These are phyloP conservation scores for Selenicereus undatus DNA, from an alignment of 148 eudicot genomes.

Conservation along the genomic window DNA sequence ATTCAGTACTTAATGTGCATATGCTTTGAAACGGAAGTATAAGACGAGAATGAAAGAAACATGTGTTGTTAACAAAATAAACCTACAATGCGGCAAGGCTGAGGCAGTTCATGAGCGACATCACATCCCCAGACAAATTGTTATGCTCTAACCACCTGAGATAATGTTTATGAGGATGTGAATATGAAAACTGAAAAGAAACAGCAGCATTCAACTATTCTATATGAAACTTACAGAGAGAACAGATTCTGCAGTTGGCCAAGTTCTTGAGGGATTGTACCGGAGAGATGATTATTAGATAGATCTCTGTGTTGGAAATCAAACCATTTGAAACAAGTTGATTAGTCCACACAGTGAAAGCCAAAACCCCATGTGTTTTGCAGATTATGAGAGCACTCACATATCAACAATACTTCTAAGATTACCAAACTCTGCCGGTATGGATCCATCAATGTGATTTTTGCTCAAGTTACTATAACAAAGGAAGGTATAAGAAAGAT, in stretches of 20 bases:
- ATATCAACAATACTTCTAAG: conserved; percentile 84
- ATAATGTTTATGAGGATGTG: conserved; percentile 2
- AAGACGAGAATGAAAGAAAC: neutral
- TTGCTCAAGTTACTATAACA: conserved; percentile 64
- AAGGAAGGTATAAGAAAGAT: conserved; percentile 9
- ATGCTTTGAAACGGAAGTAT: neutral
- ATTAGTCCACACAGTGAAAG: neutral
- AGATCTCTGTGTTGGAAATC: conserved; percentile 58
- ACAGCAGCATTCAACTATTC: neutral
- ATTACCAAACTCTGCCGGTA: conserved; percentile 91
- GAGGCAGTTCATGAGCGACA: conserved; percentile 62
- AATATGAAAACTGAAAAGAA: neutral
- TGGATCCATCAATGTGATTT: conserved; percentile 54
- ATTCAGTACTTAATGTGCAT: neutral
- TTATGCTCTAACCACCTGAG: conserved; percentile 80
- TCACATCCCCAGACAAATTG: conserved; percentile 82
- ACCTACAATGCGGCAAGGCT: conserved; percentile 77
- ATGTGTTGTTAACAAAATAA: neutral
- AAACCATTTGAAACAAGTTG: neutral
- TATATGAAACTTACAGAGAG: conserved; percentile 57
- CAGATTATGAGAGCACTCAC: conserved; percentile 31
- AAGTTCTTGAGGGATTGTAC: conserved; percentile 77
- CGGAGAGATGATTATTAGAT: conserved; percentile 68
- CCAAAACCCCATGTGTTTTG: neutral
- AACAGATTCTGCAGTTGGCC: conserved; percentile 80